Conservation (phyloP, 352 stramenopile species). For the Elongisporangium anandrum region DNA sequence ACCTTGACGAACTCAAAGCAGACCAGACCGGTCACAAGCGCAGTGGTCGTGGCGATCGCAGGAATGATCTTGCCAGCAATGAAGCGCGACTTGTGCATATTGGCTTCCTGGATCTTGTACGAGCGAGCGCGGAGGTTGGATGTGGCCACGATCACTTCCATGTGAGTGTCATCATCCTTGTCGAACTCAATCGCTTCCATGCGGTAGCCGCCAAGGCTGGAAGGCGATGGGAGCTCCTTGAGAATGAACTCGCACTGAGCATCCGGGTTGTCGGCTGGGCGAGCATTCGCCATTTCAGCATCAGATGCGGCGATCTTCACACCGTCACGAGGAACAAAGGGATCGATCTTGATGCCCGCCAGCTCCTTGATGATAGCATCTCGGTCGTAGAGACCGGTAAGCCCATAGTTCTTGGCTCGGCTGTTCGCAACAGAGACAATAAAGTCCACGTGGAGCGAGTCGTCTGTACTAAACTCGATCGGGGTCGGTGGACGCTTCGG, state of each 20-base stretch:
- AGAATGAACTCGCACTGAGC: conserved; percentile 73
- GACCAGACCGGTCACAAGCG: conserved; percentile 97
- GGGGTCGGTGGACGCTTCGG: conserved; percentile 95
- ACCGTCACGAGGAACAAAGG: conserved; percentile 92
- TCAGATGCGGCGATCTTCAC: conserved; percentile 99
- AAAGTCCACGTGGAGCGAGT: conserved; percentile 95
- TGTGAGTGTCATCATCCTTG: conserved; percentile 98
- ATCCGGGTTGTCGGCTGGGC: conserved; percentile 67
- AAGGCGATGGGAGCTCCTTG: conserved; percentile 76
- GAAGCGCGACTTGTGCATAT: conserved; percentile 97
- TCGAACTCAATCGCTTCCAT: conserved; percentile 97
- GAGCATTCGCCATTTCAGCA: conserved; percentile 78
- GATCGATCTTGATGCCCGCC: conserved; percentile 86
- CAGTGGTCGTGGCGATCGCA: conserved; percentile 99
- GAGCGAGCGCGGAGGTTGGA: conserved; percentile 97
- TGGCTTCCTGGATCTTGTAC: conserved; percentile 97
- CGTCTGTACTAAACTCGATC: conserved; percentile 89
- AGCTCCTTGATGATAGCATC: conserved; percentile 72
- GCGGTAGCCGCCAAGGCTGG: conserved; percentile 84
- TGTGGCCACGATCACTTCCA: conserved; percentile 96
- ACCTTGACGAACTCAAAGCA: conserved; percentile 98
- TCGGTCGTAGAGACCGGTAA: conserved; percentile 66
- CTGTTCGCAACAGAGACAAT: conserved; percentile 94
- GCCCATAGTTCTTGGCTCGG: conserved; percentile 93
- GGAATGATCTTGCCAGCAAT: conserved; percentile 99